These are phyloP conservation scores for Dichomitus squalens DNA, from an alignment of 1,284 basidiomycete genomes.

Conservation along the genomic window DNA sequence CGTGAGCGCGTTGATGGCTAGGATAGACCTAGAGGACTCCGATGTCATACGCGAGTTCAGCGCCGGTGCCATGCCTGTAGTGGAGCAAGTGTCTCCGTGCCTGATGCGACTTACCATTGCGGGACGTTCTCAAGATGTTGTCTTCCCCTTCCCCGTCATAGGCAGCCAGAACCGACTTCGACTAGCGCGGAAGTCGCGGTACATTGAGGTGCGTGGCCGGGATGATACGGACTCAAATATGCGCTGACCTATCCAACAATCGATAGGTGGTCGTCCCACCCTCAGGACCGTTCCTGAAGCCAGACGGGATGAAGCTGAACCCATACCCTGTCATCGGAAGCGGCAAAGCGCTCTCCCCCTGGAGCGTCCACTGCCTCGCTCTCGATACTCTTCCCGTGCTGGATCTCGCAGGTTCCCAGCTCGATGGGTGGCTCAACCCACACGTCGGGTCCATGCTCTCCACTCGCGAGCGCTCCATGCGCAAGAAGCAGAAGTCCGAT, in stretches of 20 bases:
- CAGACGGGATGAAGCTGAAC: slow-evolving; percentile 31
- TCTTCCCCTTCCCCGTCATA: slow-evolving; percentile 38
- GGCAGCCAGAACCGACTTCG: slow-evolving; percentile 38
- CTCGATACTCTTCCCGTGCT: slow-evolving; percentile 40
- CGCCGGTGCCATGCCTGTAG: slow-evolving; percentile 20
- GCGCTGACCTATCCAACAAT: not conserved
- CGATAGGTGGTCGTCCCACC: slow-evolving; percentile 33
- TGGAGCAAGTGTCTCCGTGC: slow-evolving; percentile 37
- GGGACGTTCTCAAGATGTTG: slow-evolving; percentile 26
- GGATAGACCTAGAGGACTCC: no score
- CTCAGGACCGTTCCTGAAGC: slow-evolving; percentile 26
- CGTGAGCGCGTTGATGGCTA: no score
- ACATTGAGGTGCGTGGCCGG: slow-evolving; percentile 53
- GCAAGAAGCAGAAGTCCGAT: slow-evolving; percentile 14
- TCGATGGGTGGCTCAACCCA: slow-evolving; percentile 33
- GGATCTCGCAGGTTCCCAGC: slow-evolving; percentile 12
- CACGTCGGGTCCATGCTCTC: slow-evolving; percentile 38
- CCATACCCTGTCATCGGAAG: slow-evolving; percentile 36
- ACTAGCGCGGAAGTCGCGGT: slow-evolving; percentile 53
- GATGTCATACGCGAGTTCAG: no score
- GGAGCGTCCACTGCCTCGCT: slow-evolving; percentile 43
- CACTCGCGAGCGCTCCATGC: slow-evolving; percentile 29
- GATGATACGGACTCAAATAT: slow-evolving; percentile 28
- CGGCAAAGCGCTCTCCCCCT: slow-evolving; percentile 26
- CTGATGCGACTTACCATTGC: slow-evolving; percentile 33